Evolutionary conservation across 768 basidiomycete genomes (phyloP).

Genomic region (Mycena belliarum): DNA sequence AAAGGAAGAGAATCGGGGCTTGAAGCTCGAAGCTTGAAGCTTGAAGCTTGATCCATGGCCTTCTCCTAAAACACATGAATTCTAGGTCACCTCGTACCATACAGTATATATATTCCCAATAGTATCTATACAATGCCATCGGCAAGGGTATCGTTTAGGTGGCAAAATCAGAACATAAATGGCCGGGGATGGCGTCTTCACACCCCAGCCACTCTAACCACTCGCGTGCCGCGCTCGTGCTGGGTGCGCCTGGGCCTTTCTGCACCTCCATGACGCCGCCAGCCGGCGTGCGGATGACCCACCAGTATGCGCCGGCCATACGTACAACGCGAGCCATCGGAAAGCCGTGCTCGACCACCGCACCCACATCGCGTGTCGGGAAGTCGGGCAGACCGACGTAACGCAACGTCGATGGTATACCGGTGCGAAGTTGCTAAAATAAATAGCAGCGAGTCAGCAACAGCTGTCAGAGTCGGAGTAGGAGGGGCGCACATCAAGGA

Average conservation of each 20-base stretch:
- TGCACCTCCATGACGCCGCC: conserved; percentile 46
- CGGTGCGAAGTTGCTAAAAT: conserved; percentile 64
- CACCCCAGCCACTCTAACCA: conserved; percentile 71
- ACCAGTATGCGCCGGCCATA: conserved; percentile 57
- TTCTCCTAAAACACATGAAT: too few relatives aligned
- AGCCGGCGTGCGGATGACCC: conserved; percentile 37
- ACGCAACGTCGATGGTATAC: conserved; percentile 52
- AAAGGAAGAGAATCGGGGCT: background rate
- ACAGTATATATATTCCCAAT: too few relatives aligned
- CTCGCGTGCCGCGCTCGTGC: conserved; percentile 47
- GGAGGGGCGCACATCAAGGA: conserved; percentile 40
- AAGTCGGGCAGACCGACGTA: conserved; percentile 60
- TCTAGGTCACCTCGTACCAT: too few relatives aligned
- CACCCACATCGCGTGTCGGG: conserved; percentile 39
- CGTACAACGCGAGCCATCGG: conserved; percentile 59
- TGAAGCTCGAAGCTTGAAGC: too few relatives aligned
- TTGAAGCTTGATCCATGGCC: too few relatives aligned
- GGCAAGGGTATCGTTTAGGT: too few relatives aligned
- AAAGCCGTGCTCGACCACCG: conserved; percentile 60
- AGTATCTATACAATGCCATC: too few relatives aligned
- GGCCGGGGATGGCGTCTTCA: conserved; percentile 45
- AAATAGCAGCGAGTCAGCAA: background rate
- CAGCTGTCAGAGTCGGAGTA: background rate
- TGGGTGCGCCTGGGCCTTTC: conserved; percentile 46
- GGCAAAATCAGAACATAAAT: background rate